Evolutionary conservation across 83 land plant genomes (phyloP), one percentile per base, ranked within the genome.

Genomic region (Isoetes engelmannii): DNA sequence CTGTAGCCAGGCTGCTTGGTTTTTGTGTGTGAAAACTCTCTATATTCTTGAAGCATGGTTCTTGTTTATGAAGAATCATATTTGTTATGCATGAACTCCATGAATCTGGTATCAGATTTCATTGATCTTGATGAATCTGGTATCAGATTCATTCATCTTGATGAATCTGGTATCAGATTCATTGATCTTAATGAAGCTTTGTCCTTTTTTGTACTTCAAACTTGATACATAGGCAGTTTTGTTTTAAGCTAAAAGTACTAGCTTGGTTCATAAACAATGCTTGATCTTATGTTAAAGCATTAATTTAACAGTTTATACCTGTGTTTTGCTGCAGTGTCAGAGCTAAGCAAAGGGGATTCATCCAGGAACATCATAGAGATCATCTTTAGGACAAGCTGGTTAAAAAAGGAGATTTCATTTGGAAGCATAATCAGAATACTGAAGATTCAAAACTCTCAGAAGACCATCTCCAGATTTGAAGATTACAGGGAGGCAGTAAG

Each of bases 361-460:
- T 93, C 98, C 0, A 81, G 87, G 51, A 93, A 90, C 74, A 87
- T 90, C 5, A 92, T 93, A 9, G 98, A 93, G 71, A 93, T 93
- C 4, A 93, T 93, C 9, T 93, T 90, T 74, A 74, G 92, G 21
- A 81, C 96, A 51, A 89, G 89, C 84, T 89, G 87, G 96, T 19
- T 84, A 54, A 79, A 81, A 72, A 75, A 84, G 18, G 89, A 84
- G 58, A 82, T 56, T 58, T 74, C 79, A n/a, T 71, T 70, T 50
- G 84, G 80, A 5, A 54, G 81, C 48, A 85, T 93, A 17, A 89
- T 89, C 54, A 72, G 96, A 45, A 84, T 93, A 0, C 79, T 93
- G 48, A 93, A 89, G 81, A 87, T 93, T 17, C 86, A 93, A 69
- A 89, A 87, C 78, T 85, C 82, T 75, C 86, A 84, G 44, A 82